These are phyloP conservation scores for Parmales sp. DNA, from an alignment of 108 stramenopile species.

Conservation along the genomic window DNA sequence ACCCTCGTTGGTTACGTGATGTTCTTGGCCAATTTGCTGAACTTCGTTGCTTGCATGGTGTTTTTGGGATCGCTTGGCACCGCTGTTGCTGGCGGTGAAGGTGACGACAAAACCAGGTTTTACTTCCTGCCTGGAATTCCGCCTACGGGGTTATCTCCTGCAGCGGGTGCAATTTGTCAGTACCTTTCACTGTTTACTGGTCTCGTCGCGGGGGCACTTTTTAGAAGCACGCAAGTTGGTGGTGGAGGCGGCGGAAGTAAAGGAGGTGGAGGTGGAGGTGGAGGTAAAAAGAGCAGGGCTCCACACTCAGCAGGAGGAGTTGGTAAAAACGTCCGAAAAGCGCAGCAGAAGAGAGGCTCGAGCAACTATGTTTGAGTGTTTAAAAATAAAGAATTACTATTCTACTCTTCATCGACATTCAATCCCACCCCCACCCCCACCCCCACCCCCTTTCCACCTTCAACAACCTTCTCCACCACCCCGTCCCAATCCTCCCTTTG, in stretches of 20 bases:
- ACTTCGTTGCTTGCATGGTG: too few relatives aligned
- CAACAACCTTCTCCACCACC: conserved; percentile 1
- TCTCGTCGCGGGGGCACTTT: too few relatives aligned
- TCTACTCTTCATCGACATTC: neutral
- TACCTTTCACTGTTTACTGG: too few relatives aligned
- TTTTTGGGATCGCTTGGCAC: too few relatives aligned
- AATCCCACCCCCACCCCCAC: neutral
- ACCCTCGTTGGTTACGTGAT: too few relatives aligned
- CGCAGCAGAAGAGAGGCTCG: neutral
- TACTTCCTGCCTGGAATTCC: too few relatives aligned
- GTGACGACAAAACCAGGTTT: too few relatives aligned
- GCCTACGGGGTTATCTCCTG: too few relatives aligned
- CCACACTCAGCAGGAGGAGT: neutral
- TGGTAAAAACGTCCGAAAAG: neutral
- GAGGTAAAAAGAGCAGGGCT: neutral
- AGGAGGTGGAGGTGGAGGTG: neutral
- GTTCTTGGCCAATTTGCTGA: too few relatives aligned
- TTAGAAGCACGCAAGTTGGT: too few relatives aligned
- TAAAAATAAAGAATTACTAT: neutral
- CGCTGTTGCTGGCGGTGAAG: too few relatives aligned
- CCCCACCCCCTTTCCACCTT: neutral
- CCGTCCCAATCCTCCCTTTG: conserved; percentile 35
- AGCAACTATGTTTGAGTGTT: neutral
- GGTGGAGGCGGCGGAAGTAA: neutral
- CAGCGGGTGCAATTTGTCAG: too few relatives aligned